These are phyloP conservation scores for Xylaria castorea DNA, from an alignment of 495 filamentous ascomycete species.

Conservation along the genomic window DNA sequence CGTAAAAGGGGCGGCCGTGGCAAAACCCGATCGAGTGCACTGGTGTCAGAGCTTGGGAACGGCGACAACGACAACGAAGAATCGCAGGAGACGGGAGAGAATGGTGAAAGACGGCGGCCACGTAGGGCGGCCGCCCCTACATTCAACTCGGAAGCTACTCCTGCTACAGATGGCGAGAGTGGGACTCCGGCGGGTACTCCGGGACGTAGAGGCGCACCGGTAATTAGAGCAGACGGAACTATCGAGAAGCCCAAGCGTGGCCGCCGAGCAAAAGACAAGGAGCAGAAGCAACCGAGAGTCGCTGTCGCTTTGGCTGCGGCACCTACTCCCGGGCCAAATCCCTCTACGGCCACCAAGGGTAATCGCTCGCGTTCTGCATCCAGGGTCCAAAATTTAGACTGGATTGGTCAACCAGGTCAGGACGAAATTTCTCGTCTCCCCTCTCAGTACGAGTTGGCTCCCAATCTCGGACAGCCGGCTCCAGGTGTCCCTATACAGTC, in stretches of 20 bases:
- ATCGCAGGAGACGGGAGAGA: slow-evolving; percentile 56
- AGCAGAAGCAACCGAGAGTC: slow-evolving; percentile 51
- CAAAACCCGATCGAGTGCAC: slow-evolving; percentile 74
- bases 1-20: slow-evolving; percentile 61
- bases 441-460: slow-evolving; percentile 44
- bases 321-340: slow-evolving; percentile 30
- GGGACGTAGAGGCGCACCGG: slow-evolving; percentile 58
- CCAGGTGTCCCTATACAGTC: slow-evolving; percentile 44
- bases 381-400: slow-evolving; percentile 48
- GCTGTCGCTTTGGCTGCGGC: slow-evolving; percentile 52
- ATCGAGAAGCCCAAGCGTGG: slow-evolving; percentile 63
- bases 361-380: slow-evolving; percentile 56
- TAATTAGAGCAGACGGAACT: slow-evolving; percentile 55
- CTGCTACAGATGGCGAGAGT: slow-evolving; percentile 60
- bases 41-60: slow-evolving; percentile 77
- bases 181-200: slow-evolving; percentile 57
- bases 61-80: slow-evolving; percentile 63
- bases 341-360: slow-evolving; percentile 39
- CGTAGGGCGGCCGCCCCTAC: slow-evolving; percentile 63
- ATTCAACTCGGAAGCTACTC: slow-evolving; percentile 53
- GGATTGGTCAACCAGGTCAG: slow-evolving; percentile 43
- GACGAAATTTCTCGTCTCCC: slow-evolving; percentile 43
- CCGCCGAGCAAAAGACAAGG: slow-evolving; percentile 50
- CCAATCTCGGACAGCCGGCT: slow-evolving; percentile 28
- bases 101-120: slow-evolving; percentile 58